These are phyloP conservation scores for Nigrospora sphaerica DNA, from an alignment of 2,329 filamentous ascomycete species.

Conservation along the genomic window DNA sequence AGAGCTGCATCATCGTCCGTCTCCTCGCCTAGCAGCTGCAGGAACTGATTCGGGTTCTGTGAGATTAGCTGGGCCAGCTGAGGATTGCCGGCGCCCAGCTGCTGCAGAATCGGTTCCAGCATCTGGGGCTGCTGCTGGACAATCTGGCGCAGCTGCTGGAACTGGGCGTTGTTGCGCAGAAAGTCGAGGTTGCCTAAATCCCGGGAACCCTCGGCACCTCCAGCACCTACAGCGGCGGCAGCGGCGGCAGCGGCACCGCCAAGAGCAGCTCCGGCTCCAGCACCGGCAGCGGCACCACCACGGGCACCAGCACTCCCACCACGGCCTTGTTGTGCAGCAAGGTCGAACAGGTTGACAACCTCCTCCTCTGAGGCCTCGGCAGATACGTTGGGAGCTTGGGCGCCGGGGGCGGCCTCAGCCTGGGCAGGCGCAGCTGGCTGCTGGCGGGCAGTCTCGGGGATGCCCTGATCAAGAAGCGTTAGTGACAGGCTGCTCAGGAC, in stretches of 20 bases:
- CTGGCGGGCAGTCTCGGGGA: constrained; percentile 75
- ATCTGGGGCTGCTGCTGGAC: constrained; percentile 97
- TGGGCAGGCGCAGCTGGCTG: constrained; percentile 44
- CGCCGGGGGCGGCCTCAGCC: constrained; percentile 30
- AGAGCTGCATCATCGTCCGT: constrained; percentile 76
- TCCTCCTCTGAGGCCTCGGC: constrained; percentile 31
- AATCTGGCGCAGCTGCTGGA: constrained; percentile 93
- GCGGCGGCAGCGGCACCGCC: constrained; percentile 28
- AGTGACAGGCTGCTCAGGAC: neutral
- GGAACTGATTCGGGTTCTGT: constrained; percentile 86
- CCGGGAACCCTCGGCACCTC: constrained; percentile 33
- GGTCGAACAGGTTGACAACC: constrained; percentile 83
- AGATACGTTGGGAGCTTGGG: constrained; percentile 27
- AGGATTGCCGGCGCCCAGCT: constrained; percentile 90
- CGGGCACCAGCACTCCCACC: constrained; percentile 26
- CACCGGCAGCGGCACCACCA: constrained; percentile 31
- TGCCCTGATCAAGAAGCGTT: constrained; percentile 54
- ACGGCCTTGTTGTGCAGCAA: constrained; percentile 69
- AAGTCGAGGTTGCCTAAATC: constrained; percentile 72
- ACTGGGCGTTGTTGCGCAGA: constrained; percentile 89
- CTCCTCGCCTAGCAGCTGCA: constrained; percentile 84
- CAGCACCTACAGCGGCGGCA: constrained; percentile 39
- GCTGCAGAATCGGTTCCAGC: constrained; percentile 96
- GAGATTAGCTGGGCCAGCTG: constrained; percentile 89
- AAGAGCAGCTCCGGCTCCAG: constrained; percentile 1